Conservation (phyloP, 1,284 basidiomycete species). For the Salmacisia buchloeana region DNA sequence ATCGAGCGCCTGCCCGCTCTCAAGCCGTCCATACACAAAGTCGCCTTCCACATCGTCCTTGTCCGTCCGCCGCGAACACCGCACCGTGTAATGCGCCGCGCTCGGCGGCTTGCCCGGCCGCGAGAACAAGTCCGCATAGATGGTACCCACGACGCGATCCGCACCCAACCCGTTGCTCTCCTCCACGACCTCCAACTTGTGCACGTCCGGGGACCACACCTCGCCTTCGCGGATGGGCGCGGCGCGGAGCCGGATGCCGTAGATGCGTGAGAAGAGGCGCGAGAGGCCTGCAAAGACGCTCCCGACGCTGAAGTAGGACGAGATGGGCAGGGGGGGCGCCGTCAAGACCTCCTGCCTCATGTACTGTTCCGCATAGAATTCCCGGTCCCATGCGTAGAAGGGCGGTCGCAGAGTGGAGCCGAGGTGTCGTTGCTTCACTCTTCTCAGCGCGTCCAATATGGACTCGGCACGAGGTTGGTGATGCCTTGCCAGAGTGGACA, state of each 20-base stretch:
- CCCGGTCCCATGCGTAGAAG: constrained; percentile 44
- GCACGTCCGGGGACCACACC: constrained; percentile 80
- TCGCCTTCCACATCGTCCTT: constrained; percentile 76
- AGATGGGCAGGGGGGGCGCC: constrained; percentile 21
- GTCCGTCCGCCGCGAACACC: constrained; percentile 85
- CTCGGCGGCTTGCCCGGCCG: constrained; percentile 79
- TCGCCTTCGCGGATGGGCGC: constrained; percentile 60
- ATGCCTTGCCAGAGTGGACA: constrained; percentile 34
- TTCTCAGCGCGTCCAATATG: constrained; percentile 30
- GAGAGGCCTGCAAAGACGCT: constrained; percentile 46
- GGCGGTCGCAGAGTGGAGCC: constrained; percentile 8
- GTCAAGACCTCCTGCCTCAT: constrained; percentile 15
- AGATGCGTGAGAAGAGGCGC: constrained; percentile 38
- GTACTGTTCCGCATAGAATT: constrained; percentile 40
- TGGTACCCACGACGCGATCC: constrained; percentile 72
- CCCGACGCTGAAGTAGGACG: constrained; percentile 43
- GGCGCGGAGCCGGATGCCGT: constrained; percentile 43
- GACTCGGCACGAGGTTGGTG: constrained; percentile 32
- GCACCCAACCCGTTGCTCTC: constrained; percentile 63
- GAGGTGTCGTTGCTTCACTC: constrained; percentile 25
- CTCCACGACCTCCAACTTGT: constrained; percentile 86
- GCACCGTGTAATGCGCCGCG: constrained; percentile 94
- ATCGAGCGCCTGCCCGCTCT: constrained; percentile 28
- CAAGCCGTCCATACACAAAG: constrained; percentile 53
- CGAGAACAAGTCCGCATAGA: constrained; percentile 87